Evolutionary conservation across 2,329 filamentous ascomycete species (phyloP), one percentile per base, ranked within the genome.

Genomic region (Cryphonectria japonica): DNA sequence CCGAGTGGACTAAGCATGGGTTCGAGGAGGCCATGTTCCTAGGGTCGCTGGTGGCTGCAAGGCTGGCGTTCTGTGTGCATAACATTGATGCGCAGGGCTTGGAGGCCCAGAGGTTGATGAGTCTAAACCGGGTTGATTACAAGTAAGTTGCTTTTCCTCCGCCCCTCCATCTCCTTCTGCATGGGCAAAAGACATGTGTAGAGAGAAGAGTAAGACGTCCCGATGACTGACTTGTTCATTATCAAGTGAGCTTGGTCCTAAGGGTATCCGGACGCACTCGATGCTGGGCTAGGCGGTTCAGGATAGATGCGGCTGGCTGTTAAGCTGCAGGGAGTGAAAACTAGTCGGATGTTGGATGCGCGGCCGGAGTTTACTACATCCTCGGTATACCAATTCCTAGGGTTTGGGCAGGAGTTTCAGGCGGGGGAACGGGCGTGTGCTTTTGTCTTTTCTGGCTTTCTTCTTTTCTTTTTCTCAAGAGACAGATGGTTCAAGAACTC

Each of bases 11-110:
- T 78, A 95, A 92, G 82, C 88, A 90, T 74, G 85, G 88, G 69
- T 87, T 88, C 77, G 95, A 98, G 77, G 95, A 98, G 81, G 89
- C 92, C 65, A 89, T 91, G 78, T 97, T 98, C 82, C 84, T 98
- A 8, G 95, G 95, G 14, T 93, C 93, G 2, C 93, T 97, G 81
- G 92, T 97, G 43, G 93, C 93, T 1, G 94, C 93, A 2, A 80
- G 87, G 29, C 82, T 89, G 68, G 87, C 86, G 2, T 89, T 86
- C 76, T 88, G 86, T 76, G 80, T 88, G 74, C 87, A 89, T 75
- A 89, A 89, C 76, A 78, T 88, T 76, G 87, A 89, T 70, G 83
- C 82, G 39, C 81, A 83, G 74, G 82, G 83, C 22, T 73, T 84
- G 61, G 87, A 89, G 77, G 82, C 83, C 22, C 86, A 88, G 78